Percentiles rank a stretch among this genome's conserved stretches.
These are phyloP conservation scores for Microbotryomycetes sp. DNA, from an alignment of 1,284 basidiomycete genomes.

Conservation along the genomic window DNA sequence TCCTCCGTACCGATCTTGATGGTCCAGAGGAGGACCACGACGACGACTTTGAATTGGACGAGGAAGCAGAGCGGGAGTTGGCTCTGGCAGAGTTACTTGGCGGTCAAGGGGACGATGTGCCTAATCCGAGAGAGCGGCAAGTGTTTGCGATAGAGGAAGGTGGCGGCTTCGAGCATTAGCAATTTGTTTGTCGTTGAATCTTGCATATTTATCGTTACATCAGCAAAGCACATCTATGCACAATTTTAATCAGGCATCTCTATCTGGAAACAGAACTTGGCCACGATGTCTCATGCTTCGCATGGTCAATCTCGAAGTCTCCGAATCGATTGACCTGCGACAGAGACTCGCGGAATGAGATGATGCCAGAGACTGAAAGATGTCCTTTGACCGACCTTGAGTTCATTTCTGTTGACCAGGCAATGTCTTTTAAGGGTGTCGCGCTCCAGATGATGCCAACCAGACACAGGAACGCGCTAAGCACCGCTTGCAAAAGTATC, in stretches of 20 bases:
- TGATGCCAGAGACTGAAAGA: too few relatives aligned
- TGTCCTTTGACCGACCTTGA: background rate
- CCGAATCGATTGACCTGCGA: background rate
- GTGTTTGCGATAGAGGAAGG: background rate
- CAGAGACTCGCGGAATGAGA: too few relatives aligned
- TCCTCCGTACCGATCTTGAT: background rate
- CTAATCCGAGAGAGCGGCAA: background rate
- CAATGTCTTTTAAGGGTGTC: background rate
- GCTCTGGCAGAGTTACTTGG: conserved; percentile 10
- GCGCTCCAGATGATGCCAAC: background rate
- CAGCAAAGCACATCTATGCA: too few relatives aligned
- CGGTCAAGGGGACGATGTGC: background rate
- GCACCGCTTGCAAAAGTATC: background rate
- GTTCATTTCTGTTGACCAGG: background rate
- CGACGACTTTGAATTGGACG: conserved; percentile 1
- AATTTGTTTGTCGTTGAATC: too few relatives aligned
- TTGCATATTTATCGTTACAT: too few relatives aligned
- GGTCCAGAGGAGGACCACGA: background rate
- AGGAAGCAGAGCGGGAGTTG: conserved; percentile 7
- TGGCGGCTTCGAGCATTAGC: background rate
- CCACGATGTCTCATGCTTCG: background rate
- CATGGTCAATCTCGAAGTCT: background rate
- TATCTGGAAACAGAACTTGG: background rate
- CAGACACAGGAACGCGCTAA: background rate
- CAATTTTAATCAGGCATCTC: too few relatives aligned